A percentile compares a stretch with the other conserved stretches of the same genome.
These are phyloP conservation scores for Candida buenavistaensis DNA, from an alignment of 1,139 yeast species.

Conservation along the genomic window DNA sequence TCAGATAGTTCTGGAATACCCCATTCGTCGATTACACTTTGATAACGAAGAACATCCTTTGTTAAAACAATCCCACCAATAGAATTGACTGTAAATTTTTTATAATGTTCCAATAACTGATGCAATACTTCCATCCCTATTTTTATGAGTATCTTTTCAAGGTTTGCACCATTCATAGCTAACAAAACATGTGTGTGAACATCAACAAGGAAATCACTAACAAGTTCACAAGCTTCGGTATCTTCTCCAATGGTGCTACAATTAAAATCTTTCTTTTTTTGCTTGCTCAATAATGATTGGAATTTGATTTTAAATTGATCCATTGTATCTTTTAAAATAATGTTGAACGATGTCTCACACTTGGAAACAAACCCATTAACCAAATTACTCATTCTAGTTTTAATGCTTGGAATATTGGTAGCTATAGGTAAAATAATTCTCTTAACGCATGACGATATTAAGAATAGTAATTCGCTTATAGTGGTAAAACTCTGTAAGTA, in stretches of 20 bases:
- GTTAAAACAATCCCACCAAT: constrained; percentile 86
- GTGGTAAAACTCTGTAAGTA: constrained; percentile 54
- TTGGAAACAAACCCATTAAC: constrained; percentile 68
- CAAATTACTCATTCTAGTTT: constrained; percentile 60
- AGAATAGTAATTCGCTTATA: constrained; percentile 63
- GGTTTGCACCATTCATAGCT: constrained; percentile 54
- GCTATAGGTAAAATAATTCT: constrained; percentile 74
- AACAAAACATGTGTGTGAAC: constrained; percentile 35
- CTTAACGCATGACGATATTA: constrained; percentile 70
- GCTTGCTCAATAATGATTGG: constrained; percentile 47
- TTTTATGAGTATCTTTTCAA: constrained; percentile 52
- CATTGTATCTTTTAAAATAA: constrained; percentile 61
- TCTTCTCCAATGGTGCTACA: constrained; percentile 58
- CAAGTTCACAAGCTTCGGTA: constrained; percentile 67
- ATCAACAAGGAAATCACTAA: constrained; percentile 53
- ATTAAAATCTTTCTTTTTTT: constrained; percentile 33
- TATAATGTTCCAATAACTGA: constrained; percentile 69
- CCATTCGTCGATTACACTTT: constrained; percentile 73
- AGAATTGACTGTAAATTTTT: constrained; percentile 72
- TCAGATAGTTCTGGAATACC: constrained; percentile 62
- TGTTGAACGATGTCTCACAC: constrained; percentile 69
- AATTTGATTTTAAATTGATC: constrained; percentile 51
- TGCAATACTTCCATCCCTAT: constrained; percentile 64
- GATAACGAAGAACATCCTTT: constrained; percentile 79
- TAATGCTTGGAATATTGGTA: constrained; percentile 58